phyloP scores from a whole-genome alignment of 2,329 filamentous ascomycete species.

The Sporothrix pallida region DNA sequence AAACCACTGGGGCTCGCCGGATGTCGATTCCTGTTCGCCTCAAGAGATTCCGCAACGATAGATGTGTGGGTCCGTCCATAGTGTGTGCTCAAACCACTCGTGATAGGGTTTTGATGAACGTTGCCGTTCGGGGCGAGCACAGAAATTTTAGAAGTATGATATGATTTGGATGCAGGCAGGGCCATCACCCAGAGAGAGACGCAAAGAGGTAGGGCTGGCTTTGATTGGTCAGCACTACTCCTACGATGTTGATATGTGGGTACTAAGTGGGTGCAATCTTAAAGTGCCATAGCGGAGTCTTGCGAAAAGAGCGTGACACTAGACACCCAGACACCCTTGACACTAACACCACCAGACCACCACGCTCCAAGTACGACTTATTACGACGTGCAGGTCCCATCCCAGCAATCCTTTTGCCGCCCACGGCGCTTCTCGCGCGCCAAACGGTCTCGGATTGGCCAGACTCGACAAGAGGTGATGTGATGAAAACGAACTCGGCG shows the following conservation, averaged over 20 bases:
- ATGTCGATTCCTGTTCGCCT: background rate
- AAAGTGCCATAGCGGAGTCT: background rate
- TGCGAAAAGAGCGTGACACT: background rate
- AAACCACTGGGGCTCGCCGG: background rate
- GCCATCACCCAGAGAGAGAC: no score
- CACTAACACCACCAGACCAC: background rate
- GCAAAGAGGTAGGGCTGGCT: background rate
- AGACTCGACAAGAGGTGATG: background rate
- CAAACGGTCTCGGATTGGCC: constrained; percentile 25
- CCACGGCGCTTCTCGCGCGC: constrained; percentile 32
- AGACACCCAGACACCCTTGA: no score
- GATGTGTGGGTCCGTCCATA: constrained; percentile 9
- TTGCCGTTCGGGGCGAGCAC: background rate
- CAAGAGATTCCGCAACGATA: background rate
- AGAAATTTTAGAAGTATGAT: no score
- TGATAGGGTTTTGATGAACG: background rate
- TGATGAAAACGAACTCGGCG: constrained; percentile 13
- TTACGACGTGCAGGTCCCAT: background rate
- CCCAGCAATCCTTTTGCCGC: constrained; percentile 21
- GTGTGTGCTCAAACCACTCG: background rate
- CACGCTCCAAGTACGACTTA: no score
- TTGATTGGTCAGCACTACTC: background rate
- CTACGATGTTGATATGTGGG: background rate
- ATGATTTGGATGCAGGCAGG: no score
- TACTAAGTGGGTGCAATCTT: constrained; percentile 19